Evolutionary conservation across 2,329 filamentous ascomycete genomes (phyloP).

Genomic region (Xylaria sp.): DNA sequence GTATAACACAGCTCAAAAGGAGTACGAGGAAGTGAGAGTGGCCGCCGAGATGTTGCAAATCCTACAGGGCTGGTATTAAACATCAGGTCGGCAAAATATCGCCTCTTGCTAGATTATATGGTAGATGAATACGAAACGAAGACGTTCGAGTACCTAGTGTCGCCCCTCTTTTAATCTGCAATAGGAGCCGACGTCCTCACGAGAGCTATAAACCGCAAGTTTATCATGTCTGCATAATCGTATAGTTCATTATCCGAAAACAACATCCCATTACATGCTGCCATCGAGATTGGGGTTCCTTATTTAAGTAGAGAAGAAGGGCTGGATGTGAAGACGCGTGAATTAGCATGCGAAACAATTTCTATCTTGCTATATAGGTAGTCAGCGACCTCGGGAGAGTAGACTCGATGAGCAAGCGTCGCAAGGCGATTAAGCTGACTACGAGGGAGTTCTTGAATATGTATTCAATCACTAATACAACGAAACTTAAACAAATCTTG

Average conservation of each 20-base stretch:
- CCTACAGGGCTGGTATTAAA: too few relatives aligned
- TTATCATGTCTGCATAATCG: conserved; percentile 40
- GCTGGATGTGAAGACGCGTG: conserved; percentile 12
- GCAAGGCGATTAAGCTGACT: neutral
- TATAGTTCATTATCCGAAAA: conserved; percentile 48
- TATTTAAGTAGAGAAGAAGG: conserved; percentile 50
- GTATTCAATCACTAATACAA: neutral
- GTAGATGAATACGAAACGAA: conserved; percentile 40
- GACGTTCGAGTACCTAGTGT: conserved; percentile 50
- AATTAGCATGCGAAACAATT: neutral
- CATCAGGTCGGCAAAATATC: conserved; percentile 47
- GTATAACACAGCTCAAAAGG: conserved; percentile 31
- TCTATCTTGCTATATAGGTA: conserved; percentile 39
- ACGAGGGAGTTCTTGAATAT: neutral
- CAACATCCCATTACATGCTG: conserved; percentile 44
- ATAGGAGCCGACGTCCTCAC: conserved; percentile 39
- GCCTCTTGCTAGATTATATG: conserved; percentile 21
- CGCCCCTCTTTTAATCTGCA: conserved; percentile 44
- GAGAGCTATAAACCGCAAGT: conserved; percentile 43
- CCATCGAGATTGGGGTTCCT: conserved; percentile 46
- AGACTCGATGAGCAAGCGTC: conserved; percentile 1
- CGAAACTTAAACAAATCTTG: neutral
- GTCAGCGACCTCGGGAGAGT: neutral
- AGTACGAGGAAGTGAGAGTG: conserved; percentile 47
- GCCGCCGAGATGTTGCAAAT: conserved; percentile 50